A percentile compares a stretch with the other conserved stretches of the same genome.
These are phyloP conservation scores for Casuarina equisetifolia DNA, from an alignment of 306 rosid species.

Conservation along the genomic window DNA sequence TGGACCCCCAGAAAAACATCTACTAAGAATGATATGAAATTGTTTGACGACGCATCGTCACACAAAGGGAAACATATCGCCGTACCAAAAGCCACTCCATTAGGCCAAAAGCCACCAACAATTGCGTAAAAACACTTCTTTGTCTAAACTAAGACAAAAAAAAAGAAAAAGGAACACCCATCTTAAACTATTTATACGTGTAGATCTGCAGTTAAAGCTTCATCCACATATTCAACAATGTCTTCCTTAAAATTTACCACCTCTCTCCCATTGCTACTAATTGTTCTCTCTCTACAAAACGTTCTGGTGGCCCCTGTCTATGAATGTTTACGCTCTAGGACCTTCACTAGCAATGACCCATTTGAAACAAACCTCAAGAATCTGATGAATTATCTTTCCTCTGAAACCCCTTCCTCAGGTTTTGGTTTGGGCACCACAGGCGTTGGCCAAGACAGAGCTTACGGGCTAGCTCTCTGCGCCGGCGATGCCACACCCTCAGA, in stretches of 20 bases:
- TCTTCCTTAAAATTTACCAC: neutral
- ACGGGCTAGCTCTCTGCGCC: neutral
- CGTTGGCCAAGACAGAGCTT: neutral
- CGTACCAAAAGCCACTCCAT: neutral
- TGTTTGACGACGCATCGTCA: neutral
- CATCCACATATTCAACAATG: neutral
- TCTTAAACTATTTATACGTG: neutral
- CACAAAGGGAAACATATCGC: neutral
- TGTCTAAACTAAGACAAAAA: neutral
- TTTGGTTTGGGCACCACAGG: constrained; percentile 1
- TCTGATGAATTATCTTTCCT: neutral
- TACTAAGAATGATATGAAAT: neutral
- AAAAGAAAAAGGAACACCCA: neutral
- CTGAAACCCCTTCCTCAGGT: neutral
- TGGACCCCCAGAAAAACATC: neutral
- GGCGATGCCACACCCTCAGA: neutral
- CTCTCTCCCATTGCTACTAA: neutral
- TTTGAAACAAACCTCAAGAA: neutral
- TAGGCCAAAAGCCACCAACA: neutral
- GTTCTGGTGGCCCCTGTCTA: neutral
- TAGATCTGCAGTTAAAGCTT: neutral
- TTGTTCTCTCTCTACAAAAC: neutral
- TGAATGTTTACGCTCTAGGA: neutral
- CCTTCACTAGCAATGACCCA: neutral
- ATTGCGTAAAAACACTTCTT: neutral